These are phyloP conservation scores for Chaetomium tenue DNA, from an alignment of 495 filamentous ascomycete species.

Conservation along the genomic window DNA sequence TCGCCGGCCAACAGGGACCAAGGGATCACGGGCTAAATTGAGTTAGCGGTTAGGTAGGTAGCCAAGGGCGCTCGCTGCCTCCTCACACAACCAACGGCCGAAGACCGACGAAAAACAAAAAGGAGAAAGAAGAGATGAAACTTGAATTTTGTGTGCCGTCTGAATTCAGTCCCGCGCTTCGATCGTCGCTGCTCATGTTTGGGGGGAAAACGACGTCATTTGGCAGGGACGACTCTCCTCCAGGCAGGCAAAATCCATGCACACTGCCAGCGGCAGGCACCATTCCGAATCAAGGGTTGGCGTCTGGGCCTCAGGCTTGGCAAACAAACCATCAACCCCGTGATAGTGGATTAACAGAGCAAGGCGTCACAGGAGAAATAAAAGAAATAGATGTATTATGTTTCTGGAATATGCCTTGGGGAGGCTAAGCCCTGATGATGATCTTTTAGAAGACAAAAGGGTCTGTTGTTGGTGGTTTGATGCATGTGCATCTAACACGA, in stretches of 20 bases:
- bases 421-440: not conserved
- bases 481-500: not conserved
- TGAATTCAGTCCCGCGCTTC: not conserved
- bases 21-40: not conserved
- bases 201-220: constrained; percentile 28
- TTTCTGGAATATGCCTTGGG: not conserved
- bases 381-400: not conserved
- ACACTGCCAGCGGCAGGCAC: not conserved
- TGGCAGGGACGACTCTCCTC: constrained; percentile 13
- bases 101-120: not conserved
- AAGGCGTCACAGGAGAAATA: not conserved
- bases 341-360: not conserved
- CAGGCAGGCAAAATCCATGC: constrained; percentile 16
- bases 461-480: not conserved
- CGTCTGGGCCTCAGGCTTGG: constrained; percentile 6
- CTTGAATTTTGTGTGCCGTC: constrained; percentile 6
- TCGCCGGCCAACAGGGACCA: not conserved
- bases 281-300: constrained; percentile 2
- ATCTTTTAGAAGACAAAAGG: not conserved
- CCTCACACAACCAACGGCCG: not conserved
- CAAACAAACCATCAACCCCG: constrained; percentile 8
- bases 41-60: not conserved
- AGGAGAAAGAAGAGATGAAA: not conserved
- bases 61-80: not conserved
- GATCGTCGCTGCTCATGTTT: not conserved